These are phyloP conservation scores for Brassica carinata DNA, from an alignment of 345 rosid species.

Conservation along the genomic window DNA sequence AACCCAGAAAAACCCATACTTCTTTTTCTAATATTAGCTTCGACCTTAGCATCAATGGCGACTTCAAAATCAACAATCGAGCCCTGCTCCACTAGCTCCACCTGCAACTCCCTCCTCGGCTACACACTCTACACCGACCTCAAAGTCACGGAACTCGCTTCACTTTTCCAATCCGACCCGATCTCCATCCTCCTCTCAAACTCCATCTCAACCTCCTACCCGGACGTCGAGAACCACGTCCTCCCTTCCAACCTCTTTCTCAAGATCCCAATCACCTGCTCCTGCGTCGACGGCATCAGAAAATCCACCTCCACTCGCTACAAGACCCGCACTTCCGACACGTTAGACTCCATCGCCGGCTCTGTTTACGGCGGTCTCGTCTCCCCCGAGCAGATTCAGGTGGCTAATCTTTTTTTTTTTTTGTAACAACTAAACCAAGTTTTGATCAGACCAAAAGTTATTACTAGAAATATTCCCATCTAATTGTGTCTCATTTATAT, in stretches of 20 bases:
- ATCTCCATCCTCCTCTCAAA: slow-evolving; percentile 70
- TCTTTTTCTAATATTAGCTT: slow-evolving; percentile 42
- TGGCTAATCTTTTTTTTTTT: slow-evolving; percentile 50
- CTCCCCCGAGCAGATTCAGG: slow-evolving; percentile 85
- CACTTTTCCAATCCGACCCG: slow-evolving; percentile 93
- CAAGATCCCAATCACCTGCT: slow-evolving; percentile 74
- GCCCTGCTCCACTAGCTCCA: slow-evolving; percentile 80
- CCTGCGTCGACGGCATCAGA: slow-evolving; percentile 90
- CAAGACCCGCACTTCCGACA: slow-evolving; percentile 86
- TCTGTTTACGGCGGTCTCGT: slow-evolving; percentile 79
- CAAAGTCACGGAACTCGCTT: slow-evolving; percentile 83
- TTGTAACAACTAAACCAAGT: no score
- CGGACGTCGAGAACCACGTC: slow-evolving; percentile 90
- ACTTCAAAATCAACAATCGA: slow-evolving; percentile 85
- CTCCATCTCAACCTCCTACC: slow-evolving; percentile 87
- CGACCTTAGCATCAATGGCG: slow-evolving; percentile 41
- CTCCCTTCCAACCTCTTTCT: slow-evolving; percentile 85
- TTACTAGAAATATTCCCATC: no score
- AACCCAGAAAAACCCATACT: slow-evolving; percentile 33
- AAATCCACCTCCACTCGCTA: slow-evolving; percentile 74
- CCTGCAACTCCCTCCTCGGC: slow-evolving; percentile 83
- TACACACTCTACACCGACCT: slow-evolving; percentile 94
- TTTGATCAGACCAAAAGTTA: no score
- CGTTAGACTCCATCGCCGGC: slow-evolving; percentile 59
- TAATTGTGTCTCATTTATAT: no score